Evolutionary conservation across 2,329 filamentous ascomycete genomes (phyloP).

Genomic region (Cladobotryum mycophilum): DNA sequence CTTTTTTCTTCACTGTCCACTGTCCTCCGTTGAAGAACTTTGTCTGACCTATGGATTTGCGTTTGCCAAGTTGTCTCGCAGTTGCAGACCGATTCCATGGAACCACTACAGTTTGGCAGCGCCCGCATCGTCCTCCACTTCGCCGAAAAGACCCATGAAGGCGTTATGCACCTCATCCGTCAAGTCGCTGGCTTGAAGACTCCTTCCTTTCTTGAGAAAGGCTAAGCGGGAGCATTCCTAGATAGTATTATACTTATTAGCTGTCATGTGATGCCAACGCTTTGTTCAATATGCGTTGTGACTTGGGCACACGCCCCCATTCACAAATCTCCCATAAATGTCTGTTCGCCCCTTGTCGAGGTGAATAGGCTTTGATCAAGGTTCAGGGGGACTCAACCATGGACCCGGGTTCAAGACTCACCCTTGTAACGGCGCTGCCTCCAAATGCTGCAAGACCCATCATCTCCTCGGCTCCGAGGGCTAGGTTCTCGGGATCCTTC

Average conservation of each 20-base stretch:
- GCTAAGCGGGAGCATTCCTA: constrained; percentile 79
- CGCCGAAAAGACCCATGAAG: constrained; percentile 75
- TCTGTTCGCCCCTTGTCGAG: no score
- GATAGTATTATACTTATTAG: neutral
- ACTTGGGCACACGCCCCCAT: no score
- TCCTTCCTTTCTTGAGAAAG: constrained; percentile 77
- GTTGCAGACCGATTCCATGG: neutral
- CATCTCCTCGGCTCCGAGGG: constrained; percentile 49
- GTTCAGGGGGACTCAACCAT: neutral
- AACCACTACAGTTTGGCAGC: constrained; percentile 28
- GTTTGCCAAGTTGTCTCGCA: no score
- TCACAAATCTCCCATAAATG: no score
- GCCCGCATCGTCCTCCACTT: constrained; percentile 44
- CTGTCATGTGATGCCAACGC: neutral
- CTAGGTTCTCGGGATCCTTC: constrained; percentile 46
- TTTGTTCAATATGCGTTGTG: no score
- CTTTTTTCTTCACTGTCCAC: no score
- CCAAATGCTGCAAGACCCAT: constrained; percentile 78
- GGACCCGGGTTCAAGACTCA: constrained; percentile 29
- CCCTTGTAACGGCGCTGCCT: constrained; percentile 80
- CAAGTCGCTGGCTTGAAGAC: constrained; percentile 86
- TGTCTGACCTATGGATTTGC: no score
- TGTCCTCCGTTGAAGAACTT: no score
- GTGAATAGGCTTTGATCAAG: no score
- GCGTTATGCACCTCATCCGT: constrained; percentile 83